Base-by-base conservation (phyloP, 169 alveolate genomes). In the Plasmodium blacklocki region DNA sequence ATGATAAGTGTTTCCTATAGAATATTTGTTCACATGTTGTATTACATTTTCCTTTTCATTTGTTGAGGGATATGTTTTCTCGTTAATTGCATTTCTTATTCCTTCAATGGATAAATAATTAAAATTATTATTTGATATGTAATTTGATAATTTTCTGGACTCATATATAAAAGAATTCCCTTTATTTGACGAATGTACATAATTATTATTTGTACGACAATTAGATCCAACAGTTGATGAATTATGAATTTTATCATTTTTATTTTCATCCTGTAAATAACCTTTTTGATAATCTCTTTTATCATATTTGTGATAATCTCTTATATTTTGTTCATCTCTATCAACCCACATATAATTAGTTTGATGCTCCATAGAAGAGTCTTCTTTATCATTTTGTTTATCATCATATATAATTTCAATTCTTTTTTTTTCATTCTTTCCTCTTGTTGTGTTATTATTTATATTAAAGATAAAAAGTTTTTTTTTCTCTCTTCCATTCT, bases 391-490 rank as follows among this genome's bases (percentile, higher is more conserved):
- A 23, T 23, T 11, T 23, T 47, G 15, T 14, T 58, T 14, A 12
- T 49, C 18, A 47, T 68, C 90, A 26, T 80, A 68, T 50, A 80
- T 64, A 43, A 80, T 80, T 67, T 80, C 74, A 4, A 80, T 80
- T 62, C 90, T 52, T 19, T 70, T 80, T 29, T 43, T 80, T 15
- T 80, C 90, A 59, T 66, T 66, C 50, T 80, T 80, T 18, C 50
- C 59, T 18, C 50, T 80, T 23, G 18, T 63, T 43, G 23, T 47
- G 23, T 71, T 78, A 49, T 54, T 80, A 60, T 80, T 80, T 15
- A 80, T 80, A 39, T 80, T 80, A 80, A 80, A 80, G n/a, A 80
- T 80, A 49, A 80, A 80, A 3, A 80, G 73, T 29, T 80, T 80
- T 47, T 80, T 80, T 60, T 80, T 80, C 63, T 80, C 71, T 11